Evolutionary conservation across 257 asterid genomes (phyloP), one percentile per base, ranked within the genome.

Genomic region (Primulina eburnea): DNA sequence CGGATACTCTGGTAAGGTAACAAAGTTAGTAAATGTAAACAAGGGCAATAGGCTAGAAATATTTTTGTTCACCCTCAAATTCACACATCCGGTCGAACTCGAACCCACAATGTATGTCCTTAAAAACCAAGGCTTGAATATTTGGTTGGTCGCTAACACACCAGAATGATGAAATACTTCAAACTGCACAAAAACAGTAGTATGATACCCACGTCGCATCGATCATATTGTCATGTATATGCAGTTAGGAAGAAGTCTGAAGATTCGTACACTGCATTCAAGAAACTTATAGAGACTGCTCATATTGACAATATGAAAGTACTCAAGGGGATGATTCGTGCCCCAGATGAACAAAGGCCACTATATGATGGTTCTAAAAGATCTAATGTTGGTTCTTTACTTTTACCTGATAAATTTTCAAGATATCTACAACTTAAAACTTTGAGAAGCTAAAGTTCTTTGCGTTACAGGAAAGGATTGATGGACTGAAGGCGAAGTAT

Each of bases 251-350:
- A 79, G 69, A 73, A 63, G 76, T 40, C 14, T 4, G 77, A 81
- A 61, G 86, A 82, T 68, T 73, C 43, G 1, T 85, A 78, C 73
- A 3, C 47, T 4, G 75, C 73, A 32, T 79, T 85, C 80, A 81
- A 40, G 73, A 77, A 9, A 56, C 82, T 85, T 6, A 71, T 82
- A 68, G 82, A 80, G 43, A 32, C 82, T 12, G 34, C 83, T 30
- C 92, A 82, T 64, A 73, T 86, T 14, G 92, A 86, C 80, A 86
- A 86, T 80, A 78, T 80, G 82, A 82, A 74, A 76, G 82, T 86
- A 20, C 73, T 84, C 28, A 67, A 70, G 61, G 87, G 82, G 6
- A 40, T 86, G 74, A 69, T 86, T 57, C 85, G 73, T 26, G 14
- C 47, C 62, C 65, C 70, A 50, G 87, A 74, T 8, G 87, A 84